Evolutionary conservation across 306 rosid genomes (phyloP).

Genomic region (Lathyrus oleraceus): DNA sequence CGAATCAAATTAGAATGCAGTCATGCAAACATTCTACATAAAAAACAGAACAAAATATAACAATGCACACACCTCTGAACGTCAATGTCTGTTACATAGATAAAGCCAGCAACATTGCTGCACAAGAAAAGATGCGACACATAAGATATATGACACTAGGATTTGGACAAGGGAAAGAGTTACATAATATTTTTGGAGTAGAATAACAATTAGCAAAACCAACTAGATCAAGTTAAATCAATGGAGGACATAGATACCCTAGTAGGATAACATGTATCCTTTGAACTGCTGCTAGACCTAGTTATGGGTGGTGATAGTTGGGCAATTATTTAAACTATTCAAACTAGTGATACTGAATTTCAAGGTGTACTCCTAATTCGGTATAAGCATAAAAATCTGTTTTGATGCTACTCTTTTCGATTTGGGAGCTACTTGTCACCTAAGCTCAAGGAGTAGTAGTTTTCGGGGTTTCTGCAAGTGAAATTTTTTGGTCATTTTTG

Average conservation of each 20-base stretch:
- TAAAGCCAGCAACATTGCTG: constrained; percentile 92
- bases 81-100: constrained; percentile 78
- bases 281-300: too few species aligned
- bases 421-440: too few species aligned
- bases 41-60: background rate
- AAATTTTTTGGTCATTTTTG: too few species aligned
- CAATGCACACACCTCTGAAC: constrained; percentile 68
- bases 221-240: constrained; percentile 7
- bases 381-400: too few species aligned
- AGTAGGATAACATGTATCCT: too few species aligned
- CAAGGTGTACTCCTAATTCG: too few species aligned
- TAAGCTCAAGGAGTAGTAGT: too few species aligned
- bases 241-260: background rate
- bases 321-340: too few species aligned
- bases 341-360: too few species aligned
- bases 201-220: background rate
- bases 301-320: too few species aligned
- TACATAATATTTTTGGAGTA: background rate
- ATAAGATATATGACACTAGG: background rate
- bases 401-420: too few species aligned
- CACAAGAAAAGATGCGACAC: constrained; percentile 34
- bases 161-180: background rate
- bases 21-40: constrained; percentile 14
- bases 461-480: too few species aligned
- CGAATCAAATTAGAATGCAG: constrained; percentile 35